Percentiles rank a stretch among this genome's conserved stretches.
Conservation (phyloP, 495 filamentous ascomycete species). For the Acidiella bohemica region DNA sequence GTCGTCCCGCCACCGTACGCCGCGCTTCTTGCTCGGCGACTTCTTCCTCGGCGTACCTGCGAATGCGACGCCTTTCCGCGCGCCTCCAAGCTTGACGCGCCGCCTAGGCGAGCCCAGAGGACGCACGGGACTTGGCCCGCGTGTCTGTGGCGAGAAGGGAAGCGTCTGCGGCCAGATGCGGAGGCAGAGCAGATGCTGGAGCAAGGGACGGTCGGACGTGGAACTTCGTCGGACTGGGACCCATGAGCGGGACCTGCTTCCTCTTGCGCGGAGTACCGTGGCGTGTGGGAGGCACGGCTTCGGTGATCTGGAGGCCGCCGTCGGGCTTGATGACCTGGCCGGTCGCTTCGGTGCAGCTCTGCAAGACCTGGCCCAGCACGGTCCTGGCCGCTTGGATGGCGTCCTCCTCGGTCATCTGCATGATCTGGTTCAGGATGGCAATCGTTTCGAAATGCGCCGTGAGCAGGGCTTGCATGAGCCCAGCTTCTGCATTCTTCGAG, state of each 20-base stretch:
- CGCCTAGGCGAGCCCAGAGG: conserved; percentile 55
- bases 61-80: conserved; percentile 69
- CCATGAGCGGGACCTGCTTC: conserved; percentile 38
- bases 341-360: conserved; percentile 54
- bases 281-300: conserved; percentile 52
- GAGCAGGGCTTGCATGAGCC: conserved; percentile 65
- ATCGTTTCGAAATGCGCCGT: conserved; percentile 87
- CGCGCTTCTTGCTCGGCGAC: conserved; percentile 52
- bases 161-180: conserved; percentile 27
- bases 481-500: conserved; percentile 67
- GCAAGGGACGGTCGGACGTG: conserved; percentile 14
- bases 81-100: conserved; percentile 47
- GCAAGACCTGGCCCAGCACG: conserved; percentile 67
- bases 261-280: conserved; percentile 62
- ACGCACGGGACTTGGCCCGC: conserved; percentile 44
- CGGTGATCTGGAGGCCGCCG: conserved; percentile 51
- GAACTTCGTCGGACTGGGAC: conserved; percentile 25
- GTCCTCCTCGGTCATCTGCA: conserved; percentile 67
- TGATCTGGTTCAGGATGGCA: conserved; percentile 61
- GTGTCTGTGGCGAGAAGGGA: conserved; percentile 28
- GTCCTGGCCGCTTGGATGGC: conserved; percentile 65
- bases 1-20: conserved; percentile 88
- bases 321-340: conserved; percentile 85
- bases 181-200: conserved; percentile 6
- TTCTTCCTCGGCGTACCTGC: conserved; percentile 67